Base-by-base conservation (phyloP, 2,329 filamentous ascomycete species). In the Monosporascus sp. region DNA sequence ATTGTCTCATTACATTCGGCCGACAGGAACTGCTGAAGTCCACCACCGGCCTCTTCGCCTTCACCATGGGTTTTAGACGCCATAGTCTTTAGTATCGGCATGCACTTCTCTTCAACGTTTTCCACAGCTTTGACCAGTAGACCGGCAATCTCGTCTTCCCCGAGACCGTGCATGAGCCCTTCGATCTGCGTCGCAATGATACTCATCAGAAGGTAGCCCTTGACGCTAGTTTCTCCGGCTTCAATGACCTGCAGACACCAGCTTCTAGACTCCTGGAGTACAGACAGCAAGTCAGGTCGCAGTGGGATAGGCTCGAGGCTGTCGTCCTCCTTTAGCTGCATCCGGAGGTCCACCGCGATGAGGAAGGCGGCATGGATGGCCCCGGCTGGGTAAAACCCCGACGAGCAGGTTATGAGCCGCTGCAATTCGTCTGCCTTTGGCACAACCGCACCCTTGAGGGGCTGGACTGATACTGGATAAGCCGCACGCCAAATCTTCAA, bases 201-300 rank as follows among this genome's bases (percentile, higher is more conserved):
- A 37, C 60, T 65, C 3, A 66, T 55, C 9, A 80, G 65, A 17
- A 82, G 49, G 35, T 75, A 73, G 0, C 75, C 75, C 56, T 82
- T 82, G 18, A 77, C 65, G 49, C 80, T 82, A 0, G 78, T 81
- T 63, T 82, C 77, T 1, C 77, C 79, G 0, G 67, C 69, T 44
- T 72, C 59, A n/a, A 81, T 68, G n/a, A 60, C 65, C 11, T 58
- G 55, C 50, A 76, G 59, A 1, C 57, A 58, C 74, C 75, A 79
- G 0, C 46, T 45, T 45, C 69, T 73, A 0, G 69, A 64, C 5
- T 79, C 72, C 0, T 72, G 57, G 5, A 82, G 15, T 0, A 72
- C 62, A 1, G 60, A 54, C 0, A 77, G 49, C 1, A 79, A 58
- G 48, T 79, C 75, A 11, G 67, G 63, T 1, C 71, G 66, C 1